phyloP scores from a whole-genome alignment of 106 monocot genomes.

The Dioscorea dumetorum region DNA sequence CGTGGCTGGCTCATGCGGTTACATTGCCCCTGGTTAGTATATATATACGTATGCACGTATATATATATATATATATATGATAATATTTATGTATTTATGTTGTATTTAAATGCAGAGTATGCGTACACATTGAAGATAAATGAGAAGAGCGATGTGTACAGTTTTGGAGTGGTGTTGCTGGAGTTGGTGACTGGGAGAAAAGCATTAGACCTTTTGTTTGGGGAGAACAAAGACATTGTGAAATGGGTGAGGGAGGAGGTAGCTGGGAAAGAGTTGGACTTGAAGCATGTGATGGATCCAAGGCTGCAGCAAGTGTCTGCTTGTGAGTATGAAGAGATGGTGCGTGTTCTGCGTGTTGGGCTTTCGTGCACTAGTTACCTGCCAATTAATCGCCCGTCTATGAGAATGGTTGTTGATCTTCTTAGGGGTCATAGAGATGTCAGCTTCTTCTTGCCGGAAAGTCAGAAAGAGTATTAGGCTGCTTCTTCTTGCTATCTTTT shows the following conservation, averaged over 20 bases:
- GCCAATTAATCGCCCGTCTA: conserved; percentile 51
- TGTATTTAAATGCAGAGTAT: conserved; percentile 30
- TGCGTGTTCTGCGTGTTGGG: conserved; percentile 30
- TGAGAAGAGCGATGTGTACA: conserved; percentile 55
- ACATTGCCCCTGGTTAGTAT: conserved; percentile 53
- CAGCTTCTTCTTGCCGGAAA: background rate
- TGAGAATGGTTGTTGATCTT: conserved; percentile 47
- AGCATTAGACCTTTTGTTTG: conserved; percentile 32
- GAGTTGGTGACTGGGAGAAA: conserved; percentile 53
- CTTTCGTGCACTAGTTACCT: conserved; percentile 36
- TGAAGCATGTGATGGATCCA: conserved; percentile 20
- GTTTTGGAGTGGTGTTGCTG: conserved; percentile 49
- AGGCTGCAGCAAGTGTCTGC: conserved; percentile 17
- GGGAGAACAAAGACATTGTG: conserved; percentile 43
- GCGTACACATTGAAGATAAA: conserved; percentile 55
- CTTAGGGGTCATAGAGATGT: conserved; percentile 30
- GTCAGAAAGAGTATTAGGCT: background rate
- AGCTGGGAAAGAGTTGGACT: background rate
- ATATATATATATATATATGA: background rate
- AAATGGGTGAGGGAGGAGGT: conserved; percentile 30
- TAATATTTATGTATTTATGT: background rate
- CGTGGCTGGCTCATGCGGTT: conserved; percentile 49
- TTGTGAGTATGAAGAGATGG: conserved; percentile 40
- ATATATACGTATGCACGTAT: no score
- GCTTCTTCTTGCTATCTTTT: no score